These are phyloP conservation scores for Neolentinus lepideus DNA, from an alignment of 1,284 basidiomycete species.

Conservation along the genomic window DNA sequence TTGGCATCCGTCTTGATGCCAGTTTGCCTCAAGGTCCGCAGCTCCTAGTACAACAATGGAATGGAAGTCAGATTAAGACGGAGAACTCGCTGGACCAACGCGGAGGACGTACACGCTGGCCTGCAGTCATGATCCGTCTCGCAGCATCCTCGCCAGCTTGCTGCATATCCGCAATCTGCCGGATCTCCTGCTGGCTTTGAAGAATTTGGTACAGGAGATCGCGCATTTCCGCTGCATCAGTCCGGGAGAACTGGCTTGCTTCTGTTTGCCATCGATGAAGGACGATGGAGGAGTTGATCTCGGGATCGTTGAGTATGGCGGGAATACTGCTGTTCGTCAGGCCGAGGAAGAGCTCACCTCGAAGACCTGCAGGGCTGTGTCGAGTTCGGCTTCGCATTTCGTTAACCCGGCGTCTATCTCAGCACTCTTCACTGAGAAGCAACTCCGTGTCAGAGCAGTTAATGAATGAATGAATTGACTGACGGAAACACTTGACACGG, in stretches of 20 bases:
- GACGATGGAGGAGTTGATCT: background rate
- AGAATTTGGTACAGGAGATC: background rate
- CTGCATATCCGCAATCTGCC: background rate
- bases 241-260: background rate
- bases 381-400: background rate
- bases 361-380: background rate
- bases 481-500: background rate
- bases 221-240: background rate
- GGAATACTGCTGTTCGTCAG: background rate
- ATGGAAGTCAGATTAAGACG: background rate
- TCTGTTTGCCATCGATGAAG: background rate
- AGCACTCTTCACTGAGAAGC: background rate
- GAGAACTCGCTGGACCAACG: background rate
- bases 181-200: background rate
- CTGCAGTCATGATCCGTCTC: background rate
- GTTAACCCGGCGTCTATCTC: background rate
- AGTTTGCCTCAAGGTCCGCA: too few species aligned
- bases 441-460: background rate
- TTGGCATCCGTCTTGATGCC: too few species aligned
- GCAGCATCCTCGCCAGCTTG: background rate
- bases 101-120: background rate
- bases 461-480: background rate
- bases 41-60: too few species aligned
- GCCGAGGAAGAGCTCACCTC: background rate
- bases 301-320: background rate